Evolutionary conservation across 805 yeast genomes (phyloP).

Genomic region (Starmerella sp.): DNA sequence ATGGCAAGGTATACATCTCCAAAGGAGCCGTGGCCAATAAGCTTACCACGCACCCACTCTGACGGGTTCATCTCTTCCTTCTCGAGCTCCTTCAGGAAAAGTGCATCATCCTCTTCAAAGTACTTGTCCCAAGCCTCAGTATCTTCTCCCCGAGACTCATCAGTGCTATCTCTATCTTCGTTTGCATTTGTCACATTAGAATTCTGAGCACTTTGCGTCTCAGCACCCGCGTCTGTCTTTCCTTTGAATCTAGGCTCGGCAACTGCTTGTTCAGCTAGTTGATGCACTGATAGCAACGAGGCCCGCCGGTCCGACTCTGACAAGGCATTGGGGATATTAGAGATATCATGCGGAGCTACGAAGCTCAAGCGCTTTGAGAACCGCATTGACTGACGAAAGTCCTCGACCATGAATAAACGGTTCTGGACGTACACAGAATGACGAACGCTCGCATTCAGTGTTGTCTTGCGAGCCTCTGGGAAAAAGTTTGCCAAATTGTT

Average conservation of each 20-base stretch:
- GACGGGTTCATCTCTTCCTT: constrained; percentile 48
- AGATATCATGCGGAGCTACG: constrained; percentile 33
- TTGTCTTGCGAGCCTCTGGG: constrained; percentile 60
- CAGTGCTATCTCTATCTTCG: neutral
- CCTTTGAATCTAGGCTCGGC: neutral
- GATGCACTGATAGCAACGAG: neutral
- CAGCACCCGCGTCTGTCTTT: neutral
- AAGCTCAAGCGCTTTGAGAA: neutral
- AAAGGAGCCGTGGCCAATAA: constrained; percentile 90
- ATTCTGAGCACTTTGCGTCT: neutral
- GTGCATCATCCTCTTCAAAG: constrained; percentile 19
- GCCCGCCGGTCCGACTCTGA: neutral
- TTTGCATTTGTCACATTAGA: neutral
- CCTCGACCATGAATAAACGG: neutral
- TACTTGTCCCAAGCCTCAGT: neutral
- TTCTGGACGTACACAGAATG: neutral
- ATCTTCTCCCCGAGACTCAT: neutral
- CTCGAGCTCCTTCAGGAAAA: constrained; percentile 30
- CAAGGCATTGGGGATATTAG: constrained; percentile 67
- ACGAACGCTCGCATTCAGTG: constrained; percentile 46
- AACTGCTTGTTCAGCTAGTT: neutral
- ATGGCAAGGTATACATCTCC: constrained; percentile 89
- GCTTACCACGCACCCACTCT: constrained; percentile 85
- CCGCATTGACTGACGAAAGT: neutral
- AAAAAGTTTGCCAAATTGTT: constrained; percentile 82